phyloP scores from a whole-genome alignment of 164 flowering plant species.

The Saururus chinensis region DNA sequence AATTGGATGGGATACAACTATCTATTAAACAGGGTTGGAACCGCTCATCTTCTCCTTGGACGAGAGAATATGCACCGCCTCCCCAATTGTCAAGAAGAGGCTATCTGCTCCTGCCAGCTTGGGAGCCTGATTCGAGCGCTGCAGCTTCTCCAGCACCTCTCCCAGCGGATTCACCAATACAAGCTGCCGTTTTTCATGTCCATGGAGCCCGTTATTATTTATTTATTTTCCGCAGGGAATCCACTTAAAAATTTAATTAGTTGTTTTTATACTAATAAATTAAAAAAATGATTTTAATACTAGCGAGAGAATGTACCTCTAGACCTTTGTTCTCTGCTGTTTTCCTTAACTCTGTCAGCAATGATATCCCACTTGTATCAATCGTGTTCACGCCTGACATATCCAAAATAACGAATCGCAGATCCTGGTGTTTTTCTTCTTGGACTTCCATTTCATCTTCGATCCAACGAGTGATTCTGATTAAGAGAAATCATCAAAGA shows the following conservation, averaged over 20 bases:
- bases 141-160: slow-evolving; percentile 69
- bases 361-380: slow-evolving; percentile 67
- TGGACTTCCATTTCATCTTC: slow-evolving; percentile 46
- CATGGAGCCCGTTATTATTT: background rate
- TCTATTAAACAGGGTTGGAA: slow-evolving; percentile 11
- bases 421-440: slow-evolving; percentile 22
- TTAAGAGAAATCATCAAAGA: background rate
- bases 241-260: too few relatives aligned
- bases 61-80: slow-evolving; percentile 57
- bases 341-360: slow-evolving; percentile 52
- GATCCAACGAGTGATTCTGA: slow-evolving; percentile 72
- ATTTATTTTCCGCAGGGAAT: too few relatives aligned
- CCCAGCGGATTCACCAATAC: slow-evolving; percentile 80
- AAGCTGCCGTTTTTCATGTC: slow-evolving; percentile 29
- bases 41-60: slow-evolving; percentile 30
- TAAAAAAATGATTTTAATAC: background rate
- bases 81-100: slow-evolving; percentile 68
- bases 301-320: slow-evolving; percentile 24
- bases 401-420: slow-evolving; percentile 46
- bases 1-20: too few relatives aligned
- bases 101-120: slow-evolving; percentile 33
- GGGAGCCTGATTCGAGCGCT: slow-evolving; percentile 33
- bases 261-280: too few relatives aligned
- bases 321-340: slow-evolving; percentile 37
- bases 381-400: slow-evolving; percentile 70